Evolutionary conservation across 2,329 filamentous ascomycete genomes (phyloP).

Genomic region (Corniculantispora saksenae): DNA sequence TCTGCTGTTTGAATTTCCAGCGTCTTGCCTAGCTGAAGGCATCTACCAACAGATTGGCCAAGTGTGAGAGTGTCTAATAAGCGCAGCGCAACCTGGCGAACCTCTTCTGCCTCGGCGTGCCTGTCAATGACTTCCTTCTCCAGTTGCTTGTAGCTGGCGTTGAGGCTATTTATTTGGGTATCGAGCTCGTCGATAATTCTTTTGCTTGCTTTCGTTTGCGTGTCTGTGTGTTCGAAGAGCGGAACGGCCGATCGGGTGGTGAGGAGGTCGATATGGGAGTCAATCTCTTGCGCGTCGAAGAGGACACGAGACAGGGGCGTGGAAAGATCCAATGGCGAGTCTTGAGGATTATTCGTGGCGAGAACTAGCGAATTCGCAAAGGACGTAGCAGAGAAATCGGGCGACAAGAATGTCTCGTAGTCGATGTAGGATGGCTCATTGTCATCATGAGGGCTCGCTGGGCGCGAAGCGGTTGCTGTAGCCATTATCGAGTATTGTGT

Average conservation of each 20-base stretch:
- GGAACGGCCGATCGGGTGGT: constrained; percentile 83
- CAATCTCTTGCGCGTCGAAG: constrained; percentile 95
- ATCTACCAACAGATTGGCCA: constrained; percentile 73
- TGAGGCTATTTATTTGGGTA: constrained; percentile 75
- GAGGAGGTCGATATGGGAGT: constrained; percentile 89
- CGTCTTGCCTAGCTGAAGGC: constrained; percentile 79
- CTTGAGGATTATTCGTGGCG: constrained; percentile 87
- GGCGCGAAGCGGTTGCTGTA: not conserved
- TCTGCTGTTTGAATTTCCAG: constrained; percentile 84
- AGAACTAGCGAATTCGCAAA: constrained; percentile 91
- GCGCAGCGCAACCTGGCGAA: constrained; percentile 73
- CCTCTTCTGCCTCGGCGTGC: constrained; percentile 82
- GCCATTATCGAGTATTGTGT: not conserved
- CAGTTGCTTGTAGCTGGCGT: constrained; percentile 81
- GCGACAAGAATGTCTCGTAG: constrained; percentile 86
- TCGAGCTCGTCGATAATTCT: constrained; percentile 76
- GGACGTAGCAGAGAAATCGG: constrained; percentile 74
- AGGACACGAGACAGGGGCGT: constrained; percentile 91
- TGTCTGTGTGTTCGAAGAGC: constrained; percentile 74
- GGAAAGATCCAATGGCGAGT: constrained; percentile 87
- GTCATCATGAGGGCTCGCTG: constrained; percentile 36
- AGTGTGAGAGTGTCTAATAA: constrained; percentile 80
- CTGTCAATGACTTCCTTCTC: constrained; percentile 85
- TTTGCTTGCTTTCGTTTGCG: constrained; percentile 71
- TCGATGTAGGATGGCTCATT: constrained; percentile 86